These are phyloP conservation scores for Osmanthus fragrans DNA, from an alignment of 257 asterid genomes.

Conservation along the genomic window DNA sequence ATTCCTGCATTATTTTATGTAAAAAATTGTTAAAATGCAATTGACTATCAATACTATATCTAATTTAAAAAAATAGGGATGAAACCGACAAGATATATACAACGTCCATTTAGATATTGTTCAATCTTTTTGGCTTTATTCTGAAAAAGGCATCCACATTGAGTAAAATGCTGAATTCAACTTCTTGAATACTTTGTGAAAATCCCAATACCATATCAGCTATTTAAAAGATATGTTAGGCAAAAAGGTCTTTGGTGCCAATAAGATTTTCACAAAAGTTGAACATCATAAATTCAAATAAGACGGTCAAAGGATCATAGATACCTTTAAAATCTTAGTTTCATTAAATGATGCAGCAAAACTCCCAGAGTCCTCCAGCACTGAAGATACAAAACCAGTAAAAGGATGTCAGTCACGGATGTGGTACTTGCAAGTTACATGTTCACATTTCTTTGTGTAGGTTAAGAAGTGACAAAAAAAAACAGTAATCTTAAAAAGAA, in stretches of 20 bases:
- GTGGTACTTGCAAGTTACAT: background rate
- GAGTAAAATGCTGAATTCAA: conserved; percentile 26
- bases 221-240: background rate
- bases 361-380: conserved; percentile 54
- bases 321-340: conserved; percentile 54
- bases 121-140: conserved; percentile 62
- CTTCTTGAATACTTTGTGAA: conserved; percentile 10
- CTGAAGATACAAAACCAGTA: conserved; percentile 43
- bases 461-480: background rate
- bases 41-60: background rate
- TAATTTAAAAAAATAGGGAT: conserved; percentile 13
- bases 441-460: background rate
- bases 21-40: conserved; percentile 7
- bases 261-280: background rate
- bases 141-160: conserved; percentile 48
- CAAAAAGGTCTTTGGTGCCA: background rate
- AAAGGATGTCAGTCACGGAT: conserved; percentile 17
- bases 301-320: conserved; percentile 16
- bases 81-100: conserved; percentile 81
- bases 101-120: conserved; percentile 67
- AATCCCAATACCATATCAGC: conserved; percentile 6
- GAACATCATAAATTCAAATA: background rate
- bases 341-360: conserved; percentile 46
- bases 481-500: background rate
- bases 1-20: conserved; percentile 64